Conservation (phyloP, 345 rosid species). For the Rhodomyrtus tomentosa region DNA sequence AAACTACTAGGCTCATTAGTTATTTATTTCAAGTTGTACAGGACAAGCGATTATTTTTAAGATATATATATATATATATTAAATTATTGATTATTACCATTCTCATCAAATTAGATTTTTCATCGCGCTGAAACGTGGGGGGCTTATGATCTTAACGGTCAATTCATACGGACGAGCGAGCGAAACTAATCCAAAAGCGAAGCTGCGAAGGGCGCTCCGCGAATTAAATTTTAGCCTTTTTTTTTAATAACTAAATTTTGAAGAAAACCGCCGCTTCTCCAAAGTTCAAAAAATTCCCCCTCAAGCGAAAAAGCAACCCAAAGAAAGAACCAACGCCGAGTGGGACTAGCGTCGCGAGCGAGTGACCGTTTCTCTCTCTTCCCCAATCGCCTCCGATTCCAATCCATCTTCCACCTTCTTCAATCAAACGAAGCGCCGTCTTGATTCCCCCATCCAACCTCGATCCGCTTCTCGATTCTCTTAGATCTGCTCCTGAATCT, state of each 20-base stretch:
- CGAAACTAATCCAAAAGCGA: background rate
- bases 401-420: background rate
- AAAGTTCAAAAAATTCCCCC: background rate
- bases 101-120: background rate
- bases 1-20: too few relatives aligned
- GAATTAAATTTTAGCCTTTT: background rate
- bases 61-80: too few relatives aligned
- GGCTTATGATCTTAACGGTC: too few relatives aligned
- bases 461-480: background rate
- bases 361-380: background rate
- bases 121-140: background rate
- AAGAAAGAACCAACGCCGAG: background rate
- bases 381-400: background rate
- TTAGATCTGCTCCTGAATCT: conserved; percentile 34
- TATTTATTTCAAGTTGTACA: too few relatives aligned
- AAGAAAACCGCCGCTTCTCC: background rate
- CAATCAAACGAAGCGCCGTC: background rate
- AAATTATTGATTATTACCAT: background rate
- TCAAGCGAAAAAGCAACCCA: background rate
- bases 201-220: background rate
- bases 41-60: too few relatives aligned
- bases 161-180: background rate
- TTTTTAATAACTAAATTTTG: background rate
- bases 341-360: background rate
- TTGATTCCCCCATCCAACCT: conserved; percentile 7